Evolutionary conservation across 306 rosid genomes (phyloP), one percentile per base, ranked within the genome.

Genomic region (Pyrus communis): DNA sequence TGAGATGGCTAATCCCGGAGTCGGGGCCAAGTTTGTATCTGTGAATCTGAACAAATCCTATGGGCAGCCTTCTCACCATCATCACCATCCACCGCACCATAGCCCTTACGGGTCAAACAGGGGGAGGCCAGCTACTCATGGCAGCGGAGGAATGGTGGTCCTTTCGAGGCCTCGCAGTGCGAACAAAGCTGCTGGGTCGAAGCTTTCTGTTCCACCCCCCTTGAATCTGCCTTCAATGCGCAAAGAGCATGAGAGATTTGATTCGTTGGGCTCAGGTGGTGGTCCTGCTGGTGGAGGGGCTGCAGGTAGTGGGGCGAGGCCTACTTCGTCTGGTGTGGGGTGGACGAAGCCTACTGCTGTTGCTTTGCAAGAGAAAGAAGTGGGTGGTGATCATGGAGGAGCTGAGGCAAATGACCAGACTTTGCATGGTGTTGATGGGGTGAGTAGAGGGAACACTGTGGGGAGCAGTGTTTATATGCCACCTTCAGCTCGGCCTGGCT

Each of bases 131-230:
- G 75, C 86, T 65, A 79, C 70, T 18, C 86, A 85, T 57, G 87
- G 78, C 2, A 84, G 93, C 10, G 96, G 91, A 28, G 95, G 93
- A 46, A 86, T 92, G 87, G 92, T 90, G 90, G 92, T 83, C 40
- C 89, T 91, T n/a, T 85, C 95, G 2, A 86, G 96, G 86, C 98
- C 98, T 68, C 89, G 98, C 14, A 95, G 97, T 63, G 91, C 96
- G 27, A 97, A 95, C 71, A 95, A 95, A 83, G 83, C 86, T 76
- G 96, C 86, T 76, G 97, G 91, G 88, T 62, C 93, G 76, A 95
- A 92, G 86, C 98, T 95, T 83, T 89, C 97, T 52, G 93, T 95
- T 84, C 98, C 98, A 63, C 91, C 98, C 97, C 98, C 98, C 93
- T 85, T 95, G 89, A 95, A 95, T 75, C 88, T 95, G 11, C 98